phyloP scores from a whole-genome alignment of 805 yeast genomes.

The Isabelozyma gotoi region DNA sequence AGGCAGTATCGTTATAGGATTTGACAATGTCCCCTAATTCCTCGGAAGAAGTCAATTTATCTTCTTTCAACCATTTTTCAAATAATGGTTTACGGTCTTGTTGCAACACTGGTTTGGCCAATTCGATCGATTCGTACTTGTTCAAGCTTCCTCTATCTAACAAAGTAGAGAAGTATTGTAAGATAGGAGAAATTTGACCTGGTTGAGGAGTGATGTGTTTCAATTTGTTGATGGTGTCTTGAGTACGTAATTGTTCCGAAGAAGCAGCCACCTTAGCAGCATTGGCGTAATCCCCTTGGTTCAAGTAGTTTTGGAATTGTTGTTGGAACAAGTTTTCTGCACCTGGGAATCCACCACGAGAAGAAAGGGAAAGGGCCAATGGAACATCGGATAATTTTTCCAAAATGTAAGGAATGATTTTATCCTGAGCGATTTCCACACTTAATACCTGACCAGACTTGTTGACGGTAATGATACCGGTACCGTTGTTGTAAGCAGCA shows the following conservation, averaged over 20 bases:
- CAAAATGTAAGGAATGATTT: constrained; percentile 85
- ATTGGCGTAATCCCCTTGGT: constrained; percentile 81
- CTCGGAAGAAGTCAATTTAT: constrained; percentile 91
- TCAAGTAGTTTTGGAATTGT: constrained; percentile 84
- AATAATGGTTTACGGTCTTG: constrained; percentile 91
- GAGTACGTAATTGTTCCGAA: constrained; percentile 88
- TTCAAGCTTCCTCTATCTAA: constrained; percentile 91
- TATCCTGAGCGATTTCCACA: constrained; percentile 82
- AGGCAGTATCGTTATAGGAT: constrained; percentile 71
- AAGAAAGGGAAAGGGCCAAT: constrained; percentile 82
- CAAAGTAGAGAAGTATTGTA: constrained; percentile 87
- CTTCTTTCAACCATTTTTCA: constrained; percentile 96
- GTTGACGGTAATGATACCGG: constrained; percentile 91
- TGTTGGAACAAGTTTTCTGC: constrained; percentile 90
- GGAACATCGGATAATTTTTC: constrained; percentile 83
- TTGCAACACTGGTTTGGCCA: constrained; percentile 92
- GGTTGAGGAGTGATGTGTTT: constrained; percentile 89
- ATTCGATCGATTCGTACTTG: constrained; percentile 89
- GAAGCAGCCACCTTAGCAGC: constrained; percentile 98
- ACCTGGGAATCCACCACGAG: constrained; percentile 96
- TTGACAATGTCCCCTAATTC: constrained; percentile 96
- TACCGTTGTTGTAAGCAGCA: constrained; percentile 61
- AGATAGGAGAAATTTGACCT: constrained; percentile 91
- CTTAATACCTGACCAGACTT: constrained; percentile 93
- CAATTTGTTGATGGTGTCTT: constrained; percentile 89